A percentile compares a stretch with the other conserved stretches of the same genome.
These are phyloP conservation scores for Candida ovalis DNA, from an alignment of 805 yeast species.

Conservation along the genomic window DNA sequence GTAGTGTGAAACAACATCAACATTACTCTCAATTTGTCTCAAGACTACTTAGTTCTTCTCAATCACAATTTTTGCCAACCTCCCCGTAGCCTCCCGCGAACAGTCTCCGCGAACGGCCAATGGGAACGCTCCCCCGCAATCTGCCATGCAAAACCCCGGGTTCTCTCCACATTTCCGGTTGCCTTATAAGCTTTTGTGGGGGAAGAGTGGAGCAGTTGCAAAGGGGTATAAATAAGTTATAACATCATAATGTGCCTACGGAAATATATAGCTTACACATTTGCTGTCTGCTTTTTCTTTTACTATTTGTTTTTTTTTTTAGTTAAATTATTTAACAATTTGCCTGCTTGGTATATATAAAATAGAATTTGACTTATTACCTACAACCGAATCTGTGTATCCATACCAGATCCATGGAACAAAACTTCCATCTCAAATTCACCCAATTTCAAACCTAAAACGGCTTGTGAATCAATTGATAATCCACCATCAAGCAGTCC, in stretches of 20 bases:
- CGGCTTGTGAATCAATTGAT: conserved; percentile 42
- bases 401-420: conserved; percentile 43
- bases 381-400: conserved; percentile 35
- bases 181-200: background rate
- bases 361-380: background rate
- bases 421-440: conserved; percentile 38
- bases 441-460: conserved; percentile 38
- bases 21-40: too few species aligned
- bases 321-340: too few species aligned
- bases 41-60: too few species aligned
- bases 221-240: too few species aligned
- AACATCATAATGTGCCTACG: background rate
- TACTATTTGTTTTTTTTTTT: background rate
- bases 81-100: conserved; percentile 1
- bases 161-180: background rate
- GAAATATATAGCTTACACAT: background rate
- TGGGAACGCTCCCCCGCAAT: background rate
- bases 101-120: background rate
- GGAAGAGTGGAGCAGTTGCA: background rate
- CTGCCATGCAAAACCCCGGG: conserved; percentile 1
- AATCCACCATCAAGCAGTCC: conserved; percentile 48
- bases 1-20: too few species aligned
- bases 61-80: background rate
- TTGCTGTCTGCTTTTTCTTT: background rate
- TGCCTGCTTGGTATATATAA: background rate